Evolutionary conservation across 768 basidiomycete genomes (phyloP).

Genomic region (Clathrus columnatus): DNA sequence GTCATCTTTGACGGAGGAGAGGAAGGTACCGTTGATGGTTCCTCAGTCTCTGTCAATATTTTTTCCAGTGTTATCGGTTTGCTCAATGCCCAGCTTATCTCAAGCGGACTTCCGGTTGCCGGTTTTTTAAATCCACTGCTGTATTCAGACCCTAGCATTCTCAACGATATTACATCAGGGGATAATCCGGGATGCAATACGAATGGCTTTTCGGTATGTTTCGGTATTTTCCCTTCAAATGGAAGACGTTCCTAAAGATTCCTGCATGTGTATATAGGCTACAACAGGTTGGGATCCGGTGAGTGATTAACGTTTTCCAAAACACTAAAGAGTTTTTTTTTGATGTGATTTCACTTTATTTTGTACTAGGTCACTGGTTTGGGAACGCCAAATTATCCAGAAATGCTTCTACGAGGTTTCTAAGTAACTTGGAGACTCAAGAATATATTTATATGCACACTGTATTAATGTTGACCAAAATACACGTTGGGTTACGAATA

Average conservation of each 20-base stretch:
- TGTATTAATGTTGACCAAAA: too few species aligned
- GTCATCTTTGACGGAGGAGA: conserved; percentile 3
- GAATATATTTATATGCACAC: too few species aligned
- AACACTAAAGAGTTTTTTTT: background rate
- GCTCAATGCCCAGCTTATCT: conserved; percentile 25
- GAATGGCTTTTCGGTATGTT: conserved; percentile 17
- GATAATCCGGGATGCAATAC: conserved; percentile 21
- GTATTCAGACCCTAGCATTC: conserved; percentile 18
- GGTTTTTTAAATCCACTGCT: conserved; percentile 32
- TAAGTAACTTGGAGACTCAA: too few species aligned
- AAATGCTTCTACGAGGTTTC: too few species aligned
- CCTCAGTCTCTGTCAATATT: conserved; percentile 26
- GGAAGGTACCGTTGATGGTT: conserved; percentile 15
- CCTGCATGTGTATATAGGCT: background rate
- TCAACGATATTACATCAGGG: conserved; percentile 23
- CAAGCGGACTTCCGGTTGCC: conserved; percentile 20
- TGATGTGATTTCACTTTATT: background rate
- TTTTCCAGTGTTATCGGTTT: conserved; percentile 27
- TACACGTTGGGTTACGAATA: too few species aligned
- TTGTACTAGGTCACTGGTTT: conserved; percentile 13
- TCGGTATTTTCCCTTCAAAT: background rate
- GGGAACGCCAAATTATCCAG: conserved; percentile 14
- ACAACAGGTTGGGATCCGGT: conserved; percentile 21
- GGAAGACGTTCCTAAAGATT: background rate
- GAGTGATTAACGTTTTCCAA: background rate